Evolutionary conservation across 2,329 filamentous ascomycete genomes (phyloP), one percentile per base, ranked within the genome.

Genomic region (Thermothelomyces thermophilus): DNA sequence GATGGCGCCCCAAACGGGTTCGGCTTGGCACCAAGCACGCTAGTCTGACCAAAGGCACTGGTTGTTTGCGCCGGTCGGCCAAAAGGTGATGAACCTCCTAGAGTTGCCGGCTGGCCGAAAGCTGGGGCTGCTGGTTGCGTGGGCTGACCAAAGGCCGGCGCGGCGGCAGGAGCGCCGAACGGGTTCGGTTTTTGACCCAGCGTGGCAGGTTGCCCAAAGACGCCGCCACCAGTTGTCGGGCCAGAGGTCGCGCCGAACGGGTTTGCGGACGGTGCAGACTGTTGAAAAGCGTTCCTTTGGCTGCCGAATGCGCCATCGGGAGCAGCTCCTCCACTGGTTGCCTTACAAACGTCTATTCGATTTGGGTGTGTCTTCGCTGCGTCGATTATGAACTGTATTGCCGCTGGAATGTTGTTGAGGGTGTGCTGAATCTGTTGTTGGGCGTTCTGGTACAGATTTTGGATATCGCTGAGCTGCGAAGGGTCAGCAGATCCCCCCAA

Each of bases 361-460:
- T 93, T 94, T 1, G 87, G 87, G 60, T 89, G 87, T 35, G 81
- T 78, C 46, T 86, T 81, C 47, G 77, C 79, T 19, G 77, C 80
- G 5, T 80, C 75, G 9, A 83, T 62, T 13, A 93, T 70, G 62
- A 84, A 93, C 48, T 82, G 76, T 39, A 86, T 74, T 1, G 90
- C 90, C 2, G 83, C 86, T 52, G 84, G 75, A 9, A 87, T 65
- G 60, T 94, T 84, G 52, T 73, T 77, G 1, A 88, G 63, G 1
- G 84, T 82, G n/a, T 73, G 77, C 52, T 87, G 77, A 45, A 90
- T 87, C 64, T 93, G 87, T 51, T 83, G 73, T 54, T 83, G 72
- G 3, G 85, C 80, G 54, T 82, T 80, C 26, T 76, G 71, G 59
- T 83, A 83, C 6, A 90, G 69, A 13, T 70, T 70, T 46, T 78